phyloP scores from a whole-genome alignment of 176 grass and related monocot species.

The barley (Hordeum vulgare) region MorexV3_pseudomolecules_assembly NC_058523.1:12882183-12882682 shows the following conservation, averaged over 20 bases:
- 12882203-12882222: too few relatives aligned
- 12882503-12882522: not conserved
- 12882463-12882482: not conserved
- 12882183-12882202: too few relatives aligned
- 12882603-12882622: not conserved
- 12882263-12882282: too few relatives aligned
- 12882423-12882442: not conserved
- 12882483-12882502: not conserved
- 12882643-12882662: not conserved
- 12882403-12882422: too few relatives aligned
- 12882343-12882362: too few relatives aligned
- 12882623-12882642: not conserved
- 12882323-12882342: too few relatives aligned
- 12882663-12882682: not conserved
- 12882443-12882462: not conserved
- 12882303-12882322: too few relatives aligned
- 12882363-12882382: too few relatives aligned
- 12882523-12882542: not conserved
- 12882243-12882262: too few relatives aligned
- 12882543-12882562: not conserved
- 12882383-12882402: too few relatives aligned
- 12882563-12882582: not conserved
- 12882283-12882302: too few relatives aligned
- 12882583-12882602: not conserved
- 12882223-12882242: too few relatives aligned